Evolutionary conservation across 129 eudicot species (phyloP).

Genomic region (Flaveria brownii): DNA sequence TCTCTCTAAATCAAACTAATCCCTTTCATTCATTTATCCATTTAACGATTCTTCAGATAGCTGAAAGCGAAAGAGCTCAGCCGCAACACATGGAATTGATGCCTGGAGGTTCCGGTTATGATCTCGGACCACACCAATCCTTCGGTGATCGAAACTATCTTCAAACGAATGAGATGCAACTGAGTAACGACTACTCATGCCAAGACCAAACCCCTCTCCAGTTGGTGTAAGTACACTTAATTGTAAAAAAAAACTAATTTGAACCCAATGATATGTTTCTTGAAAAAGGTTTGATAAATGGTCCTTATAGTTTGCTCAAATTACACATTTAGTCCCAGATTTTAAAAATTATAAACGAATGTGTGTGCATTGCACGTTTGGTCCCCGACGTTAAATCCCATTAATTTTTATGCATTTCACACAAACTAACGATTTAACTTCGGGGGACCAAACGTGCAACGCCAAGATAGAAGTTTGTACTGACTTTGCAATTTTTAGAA

Average conservation of each 20-base stretch:
- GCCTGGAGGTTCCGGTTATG: constrained; percentile 77
- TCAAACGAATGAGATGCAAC: constrained; percentile 61
- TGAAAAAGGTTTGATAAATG: no score
- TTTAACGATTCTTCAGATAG: constrained; percentile 42
- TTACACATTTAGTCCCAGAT: no score
- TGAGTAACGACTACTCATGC: constrained; percentile 56
- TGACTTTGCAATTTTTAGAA: no score
- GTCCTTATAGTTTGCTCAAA: no score
- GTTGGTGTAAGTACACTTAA: constrained; percentile 59
- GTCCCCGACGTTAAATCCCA: no score
- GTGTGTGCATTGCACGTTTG: no score
- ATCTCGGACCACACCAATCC: constrained; percentile 45
- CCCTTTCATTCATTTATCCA: not conserved
- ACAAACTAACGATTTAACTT: no score
- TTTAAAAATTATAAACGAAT: no score
- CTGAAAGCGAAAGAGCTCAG: constrained; percentile 84
- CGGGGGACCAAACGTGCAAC: no score
- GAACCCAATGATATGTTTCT: no score
- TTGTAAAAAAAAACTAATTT: not conserved
- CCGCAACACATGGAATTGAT: constrained; percentile 85
- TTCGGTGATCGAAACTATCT: constrained; percentile 70
- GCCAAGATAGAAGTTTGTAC: no score
- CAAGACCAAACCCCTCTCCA: constrained; percentile 82
- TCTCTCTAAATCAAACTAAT: not conserved
- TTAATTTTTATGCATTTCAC: no score